These are phyloP conservation scores for Kockiozyma suomiensis DNA, from an alignment of 805 yeast genomes.

Conservation along the genomic window DNA sequence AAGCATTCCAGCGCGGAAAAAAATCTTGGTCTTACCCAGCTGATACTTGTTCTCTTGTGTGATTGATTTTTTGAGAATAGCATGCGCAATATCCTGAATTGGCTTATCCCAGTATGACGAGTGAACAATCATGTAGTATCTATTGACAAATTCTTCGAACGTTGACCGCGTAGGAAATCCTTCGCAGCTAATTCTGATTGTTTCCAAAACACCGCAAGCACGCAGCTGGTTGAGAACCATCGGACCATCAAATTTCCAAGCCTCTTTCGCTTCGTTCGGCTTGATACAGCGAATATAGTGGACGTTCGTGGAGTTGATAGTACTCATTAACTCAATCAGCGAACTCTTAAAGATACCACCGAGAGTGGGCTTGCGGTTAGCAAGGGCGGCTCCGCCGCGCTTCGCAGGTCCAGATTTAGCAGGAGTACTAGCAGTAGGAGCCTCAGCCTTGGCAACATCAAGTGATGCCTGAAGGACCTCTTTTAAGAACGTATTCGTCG, in stretches of 20 bases:
- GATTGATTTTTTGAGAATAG: conserved; percentile 65
- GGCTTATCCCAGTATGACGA: conserved; percentile 65
- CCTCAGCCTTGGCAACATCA: conserved; percentile 42
- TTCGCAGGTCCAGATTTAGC: conserved; percentile 42
- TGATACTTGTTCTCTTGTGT: conserved; percentile 72
- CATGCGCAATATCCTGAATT: conserved; percentile 64
- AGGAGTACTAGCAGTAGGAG: conserved; percentile 36
- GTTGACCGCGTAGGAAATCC: conserved; percentile 98
- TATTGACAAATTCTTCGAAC: conserved; percentile 85
- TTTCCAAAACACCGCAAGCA: conserved; percentile 98
- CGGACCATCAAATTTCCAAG: conserved; percentile 93
- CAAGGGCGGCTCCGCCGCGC: conserved; percentile 48
- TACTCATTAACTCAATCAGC: conserved; percentile 86
- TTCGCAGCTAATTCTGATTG: conserved; percentile 94
- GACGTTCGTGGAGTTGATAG: conserved; percentile 91
- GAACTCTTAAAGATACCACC: conserved; percentile 94
- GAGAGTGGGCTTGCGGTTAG: conserved; percentile 80
- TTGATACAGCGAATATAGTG: conserved; percentile 97
- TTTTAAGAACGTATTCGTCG: conserved; percentile 66
- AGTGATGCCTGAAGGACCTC: conserved; percentile 60
- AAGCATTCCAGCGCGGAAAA: conserved; percentile 95
- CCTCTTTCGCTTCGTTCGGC: conserved; percentile 90
- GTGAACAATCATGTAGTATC: conserved; percentile 81
- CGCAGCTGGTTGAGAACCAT: conserved; percentile 95
- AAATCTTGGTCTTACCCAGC: conserved; percentile 89